Evolutionary conservation across 371 early-diverging fungal species (phyloP).

Genomic region (Circinella umbellata): DNA sequence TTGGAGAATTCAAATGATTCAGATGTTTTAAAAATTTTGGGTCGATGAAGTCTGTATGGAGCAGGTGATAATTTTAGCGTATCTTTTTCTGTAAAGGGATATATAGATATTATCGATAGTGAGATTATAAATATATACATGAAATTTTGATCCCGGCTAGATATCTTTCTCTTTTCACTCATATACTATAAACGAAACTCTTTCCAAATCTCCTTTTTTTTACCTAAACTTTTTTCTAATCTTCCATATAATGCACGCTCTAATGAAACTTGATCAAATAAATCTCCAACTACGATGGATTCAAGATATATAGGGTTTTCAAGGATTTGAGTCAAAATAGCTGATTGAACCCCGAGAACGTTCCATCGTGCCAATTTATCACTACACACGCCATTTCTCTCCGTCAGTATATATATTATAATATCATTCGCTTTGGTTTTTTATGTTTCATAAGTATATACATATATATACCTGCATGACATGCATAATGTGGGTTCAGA

Average conservation of each 20-base stretch:
- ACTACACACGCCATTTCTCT: conserved; percentile 30
- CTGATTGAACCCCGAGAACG: conserved; percentile 77
- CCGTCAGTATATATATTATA: too few relatives aligned
- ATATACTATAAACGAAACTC: too few relatives aligned
- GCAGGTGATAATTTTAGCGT: conserved; percentile 13
- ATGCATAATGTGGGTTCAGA: conserved; percentile 80
- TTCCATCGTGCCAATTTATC: conserved; percentile 91
- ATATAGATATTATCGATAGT: background rate
- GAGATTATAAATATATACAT: background rate
- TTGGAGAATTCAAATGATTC: conserved; percentile 57
- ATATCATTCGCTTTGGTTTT: background rate
- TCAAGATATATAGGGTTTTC: conserved; percentile 70
- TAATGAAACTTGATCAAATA: conserved; percentile 62
- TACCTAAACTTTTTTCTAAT: conserved; percentile 21
- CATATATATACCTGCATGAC: conserved; percentile 73
- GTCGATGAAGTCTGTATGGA: conserved; percentile 34
- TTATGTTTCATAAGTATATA: background rate
- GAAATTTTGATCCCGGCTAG: background rate
- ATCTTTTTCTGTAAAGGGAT: conserved; percentile 15
- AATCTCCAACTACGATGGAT: conserved; percentile 69
- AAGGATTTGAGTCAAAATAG: conserved; percentile 58
- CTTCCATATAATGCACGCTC: conserved; percentile 71
- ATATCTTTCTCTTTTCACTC: too few relatives aligned
- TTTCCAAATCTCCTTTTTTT: background rate
- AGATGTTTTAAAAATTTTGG: conserved; percentile 32